Base-by-base conservation (phyloP, 2,329 filamentous ascomycete species). In the Venturia aucupariae region DNA sequence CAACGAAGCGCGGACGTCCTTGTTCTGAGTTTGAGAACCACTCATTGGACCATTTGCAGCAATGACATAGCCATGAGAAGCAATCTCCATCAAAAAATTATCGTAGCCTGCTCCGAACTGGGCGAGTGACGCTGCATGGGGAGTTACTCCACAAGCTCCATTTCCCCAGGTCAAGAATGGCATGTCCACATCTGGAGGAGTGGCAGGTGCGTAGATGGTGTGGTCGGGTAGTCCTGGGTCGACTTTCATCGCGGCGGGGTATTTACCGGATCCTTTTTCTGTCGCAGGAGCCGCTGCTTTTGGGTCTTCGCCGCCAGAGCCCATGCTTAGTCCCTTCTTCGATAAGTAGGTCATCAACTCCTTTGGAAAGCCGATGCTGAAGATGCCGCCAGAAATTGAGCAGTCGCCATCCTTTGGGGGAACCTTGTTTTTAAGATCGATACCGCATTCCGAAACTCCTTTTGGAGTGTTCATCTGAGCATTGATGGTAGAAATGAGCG, bases 91-190 rank as follows among this genome's bases (percentile, higher is more conserved):
- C 32, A 65, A 39, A 19, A 65, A 64, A 19, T 38, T 64, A 19
- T 62, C 30, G 44, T 51, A 65, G 7, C 41, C 42, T 22, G 64
- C 65, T 6, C 63, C 63, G 19, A 55, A 41, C 6, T 66, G 65
- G 30, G 30, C 24, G 13, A 42, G 22, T 62, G 30, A 3, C n/a
- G 32, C 38, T n/a, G 22, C 46, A 10, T 60, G 62, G 19, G 44
- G 51, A 19, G 27, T 41, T 5, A 68, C 30, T 44, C 30, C 38
- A 46, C 64, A 65, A 4, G 32, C 27, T 5, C 60, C 60, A 42
- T 65, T 65, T 22, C 60, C 60, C 60, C 60, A 65, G 1, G 64
- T 46, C 39, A 65, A 54, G n/a, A 65, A 32, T 32, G 64, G 64
- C 32, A 65, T 32, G 19, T 64, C 64, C 27, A 62, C 64, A 32